Base-by-base conservation (phyloP, 2,329 filamentous ascomycete genomes). In the Paraphoma sp. region DNA sequence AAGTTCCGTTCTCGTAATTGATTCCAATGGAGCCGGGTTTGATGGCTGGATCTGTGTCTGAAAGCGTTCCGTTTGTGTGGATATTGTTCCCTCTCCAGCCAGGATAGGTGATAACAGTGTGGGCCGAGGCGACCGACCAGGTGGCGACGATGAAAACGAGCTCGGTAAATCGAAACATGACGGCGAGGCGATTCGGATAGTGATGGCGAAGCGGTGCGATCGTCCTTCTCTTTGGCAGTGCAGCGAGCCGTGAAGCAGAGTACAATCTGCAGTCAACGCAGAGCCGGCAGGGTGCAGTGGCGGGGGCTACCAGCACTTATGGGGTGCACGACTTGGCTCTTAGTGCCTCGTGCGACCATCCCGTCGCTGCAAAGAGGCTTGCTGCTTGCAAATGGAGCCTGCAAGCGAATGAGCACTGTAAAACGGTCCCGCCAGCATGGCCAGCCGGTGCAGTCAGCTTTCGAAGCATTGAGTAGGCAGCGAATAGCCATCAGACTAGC, bases 71-170 rank as follows among this genome's bases (percentile, higher is more conserved):
- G 75, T 92, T 96, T 43, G 89, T 90, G 72, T 89, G 84, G 60
- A 96, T 85, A 74, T 92, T 96, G 81, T 96, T 89, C 63, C 92
- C 93, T 84, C 93, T 67, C 88, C 90, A 94, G 65, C 90, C 91
- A 0, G 92, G 93, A 73, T 96, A 96, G 60, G 89, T 88, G 75
- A 96, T 89, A 72, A 96, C 85, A n/a, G 85, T 90, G 75, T 96
- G 92, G n/a, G 88, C 87, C 33, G 83, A 80, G 60, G 82, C 81
- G 67, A 88, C 65, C 56, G 72, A 69, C 73, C 72, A 76, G 53
- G 56, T 68, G 48, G 71, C 71, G 57, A 71, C 68, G 54, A 76
- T 55, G 53, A 65, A 66, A 41, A 74, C 60, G 49, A 75, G 65
- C 49, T 70, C 60, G 51, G 70, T 69, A 57, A 76, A 69, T 59